Evolutionary conservation across 768 basidiomycete genomes (phyloP).

Genomic region (Leucocoprinus leucothites): DNA sequence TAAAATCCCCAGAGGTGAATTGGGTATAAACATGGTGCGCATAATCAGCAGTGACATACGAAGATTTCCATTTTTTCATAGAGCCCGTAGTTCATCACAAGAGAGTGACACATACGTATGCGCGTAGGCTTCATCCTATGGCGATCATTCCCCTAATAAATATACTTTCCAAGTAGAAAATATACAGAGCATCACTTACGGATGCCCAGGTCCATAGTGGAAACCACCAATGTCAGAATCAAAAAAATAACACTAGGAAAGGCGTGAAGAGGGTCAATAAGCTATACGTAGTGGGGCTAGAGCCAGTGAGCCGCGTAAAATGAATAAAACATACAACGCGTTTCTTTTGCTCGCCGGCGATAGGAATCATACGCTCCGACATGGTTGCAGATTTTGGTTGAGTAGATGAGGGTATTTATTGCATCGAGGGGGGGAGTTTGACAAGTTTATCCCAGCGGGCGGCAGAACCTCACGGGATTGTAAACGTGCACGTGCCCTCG

Average conservation of each 20-base stretch:
- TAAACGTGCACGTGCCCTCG: constrained; percentile 10
- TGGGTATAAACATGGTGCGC: not conserved
- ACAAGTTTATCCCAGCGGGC: constrained; percentile 9
- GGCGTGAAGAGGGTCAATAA: constrained; percentile 13
- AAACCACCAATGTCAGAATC: constrained; percentile 99
- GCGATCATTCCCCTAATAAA: constrained; percentile 18
- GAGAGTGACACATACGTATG: constrained; percentile 98
- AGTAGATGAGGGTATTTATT: constrained; percentile 15
- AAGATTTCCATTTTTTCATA: constrained; percentile 99
- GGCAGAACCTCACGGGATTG: constrained; percentile 11
- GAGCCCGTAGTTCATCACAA: constrained; percentile 99
- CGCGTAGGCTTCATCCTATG: constrained; percentile 94
- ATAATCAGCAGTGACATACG: constrained; percentile 48
- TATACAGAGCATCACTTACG: constrained; percentile 44
- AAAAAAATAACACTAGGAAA: constrained; percentile 91
- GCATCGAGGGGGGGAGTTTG: constrained; percentile 5
- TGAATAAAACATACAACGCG: constrained; percentile 66
- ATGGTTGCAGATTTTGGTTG: constrained; percentile 21
- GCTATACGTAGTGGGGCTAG: constrained; percentile 8
- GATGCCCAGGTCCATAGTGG: constrained; percentile 98
- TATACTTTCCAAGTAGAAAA: not conserved
- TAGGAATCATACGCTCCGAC: constrained; percentile 54
- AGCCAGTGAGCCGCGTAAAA: constrained; percentile 14
- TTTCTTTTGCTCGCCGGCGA: constrained; percentile 80
- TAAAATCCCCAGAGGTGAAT: constrained; percentile 3